Conservation (phyloP, 2,329 filamentous ascomycete genomes). For the Ceratocystis diversiconidia region DNA sequence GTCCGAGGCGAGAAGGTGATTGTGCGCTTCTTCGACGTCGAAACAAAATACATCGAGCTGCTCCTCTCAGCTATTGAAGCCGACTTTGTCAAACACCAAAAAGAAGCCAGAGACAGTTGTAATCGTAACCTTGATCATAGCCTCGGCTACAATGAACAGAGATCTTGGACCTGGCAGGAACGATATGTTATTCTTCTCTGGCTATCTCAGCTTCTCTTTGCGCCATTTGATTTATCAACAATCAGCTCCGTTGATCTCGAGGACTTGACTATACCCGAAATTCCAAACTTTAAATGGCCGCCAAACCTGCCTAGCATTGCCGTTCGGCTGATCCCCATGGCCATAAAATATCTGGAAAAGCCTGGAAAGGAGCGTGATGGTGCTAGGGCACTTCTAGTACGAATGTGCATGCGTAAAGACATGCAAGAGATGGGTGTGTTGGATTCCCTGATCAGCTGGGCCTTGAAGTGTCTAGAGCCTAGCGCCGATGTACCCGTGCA, state of each 20-base stretch:
- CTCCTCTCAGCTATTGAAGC: constrained; percentile 63
- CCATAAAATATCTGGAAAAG: constrained; percentile 54
- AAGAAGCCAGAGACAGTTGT: background rate
- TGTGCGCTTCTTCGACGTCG: constrained; percentile 78
- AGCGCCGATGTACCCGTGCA: constrained; percentile 25
- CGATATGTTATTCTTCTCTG: constrained; percentile 77
- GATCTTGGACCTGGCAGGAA: constrained; percentile 64
- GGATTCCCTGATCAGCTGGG: constrained; percentile 54
- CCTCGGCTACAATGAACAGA: constrained; percentile 17
- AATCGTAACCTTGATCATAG: constrained; percentile 17
- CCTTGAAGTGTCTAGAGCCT: constrained; percentile 44
- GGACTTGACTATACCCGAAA: constrained; percentile 29
- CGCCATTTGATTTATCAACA: constrained; percentile 78
- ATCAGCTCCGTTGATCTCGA: constrained; percentile 53
- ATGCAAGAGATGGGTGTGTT: constrained; percentile 70
- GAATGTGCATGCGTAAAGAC: constrained; percentile 69
- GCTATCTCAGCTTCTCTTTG: constrained; percentile 68
- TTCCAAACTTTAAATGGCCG: constrained; percentile 42
- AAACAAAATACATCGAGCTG: constrained; percentile 70
- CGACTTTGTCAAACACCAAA: constrained; percentile 26
- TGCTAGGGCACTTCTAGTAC: constrained; percentile 67
- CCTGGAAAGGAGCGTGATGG: constrained; percentile 82
- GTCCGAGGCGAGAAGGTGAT: constrained; percentile 88
- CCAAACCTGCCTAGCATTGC: constrained; percentile 53
- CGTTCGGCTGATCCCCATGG: constrained; percentile 54